Conservation (phyloP, 345 rosid species). For the Aegle marmelos region DNA sequence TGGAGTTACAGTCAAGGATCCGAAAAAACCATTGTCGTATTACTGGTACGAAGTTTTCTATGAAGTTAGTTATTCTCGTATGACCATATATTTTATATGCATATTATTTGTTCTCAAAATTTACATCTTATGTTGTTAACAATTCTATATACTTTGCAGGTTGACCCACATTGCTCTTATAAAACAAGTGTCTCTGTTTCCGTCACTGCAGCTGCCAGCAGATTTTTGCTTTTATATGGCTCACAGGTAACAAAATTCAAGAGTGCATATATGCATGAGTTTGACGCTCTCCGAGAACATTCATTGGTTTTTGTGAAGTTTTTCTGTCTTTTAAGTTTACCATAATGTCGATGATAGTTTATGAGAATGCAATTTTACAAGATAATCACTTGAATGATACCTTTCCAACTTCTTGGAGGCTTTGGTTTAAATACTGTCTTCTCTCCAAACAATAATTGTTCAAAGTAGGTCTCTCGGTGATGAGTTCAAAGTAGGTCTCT, state of each 20-base stretch:
- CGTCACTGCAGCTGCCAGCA: slow-evolving; percentile 61
- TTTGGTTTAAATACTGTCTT: not conserved
- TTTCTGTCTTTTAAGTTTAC: not conserved
- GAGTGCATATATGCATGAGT: slow-evolving; percentile 3
- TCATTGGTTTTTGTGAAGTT: not conserved
- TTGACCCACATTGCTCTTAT: slow-evolving; percentile 97
- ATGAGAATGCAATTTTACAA: not conserved
- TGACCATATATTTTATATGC: slow-evolving; percentile 8
- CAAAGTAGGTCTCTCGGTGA: not conserved
- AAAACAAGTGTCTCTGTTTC: slow-evolving; percentile 63
- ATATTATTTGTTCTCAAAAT: slow-evolving; percentile 6
- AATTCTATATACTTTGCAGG: slow-evolving; percentile 45
- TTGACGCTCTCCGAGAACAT: not conserved
- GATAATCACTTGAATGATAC: not conserved
- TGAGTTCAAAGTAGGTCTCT: not conserved
- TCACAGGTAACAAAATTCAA: slow-evolving; percentile 52
- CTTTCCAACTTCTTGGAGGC: not conserved
- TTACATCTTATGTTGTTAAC: not conserved
- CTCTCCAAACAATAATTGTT: not conserved
- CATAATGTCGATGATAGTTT: not conserved
- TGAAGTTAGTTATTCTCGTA: slow-evolving; percentile 1
- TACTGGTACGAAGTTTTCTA: slow-evolving; percentile 52
- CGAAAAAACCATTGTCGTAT: slow-evolving; percentile 68
- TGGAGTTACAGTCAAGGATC: slow-evolving; percentile 63
- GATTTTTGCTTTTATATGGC: slow-evolving; percentile 74